phyloP scores from a whole-genome alignment of 2,329 filamentous ascomycete species.

The Bisporella sp. region DNA sequence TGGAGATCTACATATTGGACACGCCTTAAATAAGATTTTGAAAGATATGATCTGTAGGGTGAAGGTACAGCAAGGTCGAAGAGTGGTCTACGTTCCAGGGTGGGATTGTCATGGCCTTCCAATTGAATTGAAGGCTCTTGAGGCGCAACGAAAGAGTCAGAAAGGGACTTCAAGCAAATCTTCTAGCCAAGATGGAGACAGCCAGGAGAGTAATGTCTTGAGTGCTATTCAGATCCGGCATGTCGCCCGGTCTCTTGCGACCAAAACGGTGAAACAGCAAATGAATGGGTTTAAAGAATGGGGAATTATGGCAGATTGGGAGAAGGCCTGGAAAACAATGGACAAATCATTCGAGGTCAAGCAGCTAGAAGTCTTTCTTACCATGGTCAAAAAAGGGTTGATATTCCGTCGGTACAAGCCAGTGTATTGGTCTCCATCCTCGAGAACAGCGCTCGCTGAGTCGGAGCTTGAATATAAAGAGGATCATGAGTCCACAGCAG shows the following conservation, averaged over 20 bases:
- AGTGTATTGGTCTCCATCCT: slow-evolving; percentile 81
- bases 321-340: slow-evolving; percentile 72
- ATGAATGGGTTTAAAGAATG: slow-evolving; percentile 67
- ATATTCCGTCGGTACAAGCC: slow-evolving; percentile 76
- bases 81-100: slow-evolving; percentile 77
- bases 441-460: slow-evolving; percentile 72
- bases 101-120: slow-evolving; percentile 98
- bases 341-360: slow-evolving; percentile 65
- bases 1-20: slow-evolving; percentile 82
- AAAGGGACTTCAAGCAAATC: slow-evolving; percentile 2
- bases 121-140: slow-evolving; percentile 89
- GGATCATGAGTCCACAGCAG: slow-evolving; percentile 61
- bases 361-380: slow-evolving; percentile 68
- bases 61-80: slow-evolving; percentile 67
- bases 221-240: slow-evolving; percentile 51
- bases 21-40: slow-evolving; percentile 93
- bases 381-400: slow-evolving; percentile 65
- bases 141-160: slow-evolving; percentile 17
- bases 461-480: slow-evolving; percentile 81
- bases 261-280: slow-evolving; percentile 62
- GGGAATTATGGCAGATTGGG: slow-evolving; percentile 78
- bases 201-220: slow-evolving; percentile 30
- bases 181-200: slow-evolving; percentile 15
- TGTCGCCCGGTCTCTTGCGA: slow-evolving; percentile 59
- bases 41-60: slow-evolving; percentile 89